These are phyloP conservation scores for Alternaria conjuncta DNA, from an alignment of 2,329 filamentous ascomycete species.

Conservation along the genomic window DNA sequence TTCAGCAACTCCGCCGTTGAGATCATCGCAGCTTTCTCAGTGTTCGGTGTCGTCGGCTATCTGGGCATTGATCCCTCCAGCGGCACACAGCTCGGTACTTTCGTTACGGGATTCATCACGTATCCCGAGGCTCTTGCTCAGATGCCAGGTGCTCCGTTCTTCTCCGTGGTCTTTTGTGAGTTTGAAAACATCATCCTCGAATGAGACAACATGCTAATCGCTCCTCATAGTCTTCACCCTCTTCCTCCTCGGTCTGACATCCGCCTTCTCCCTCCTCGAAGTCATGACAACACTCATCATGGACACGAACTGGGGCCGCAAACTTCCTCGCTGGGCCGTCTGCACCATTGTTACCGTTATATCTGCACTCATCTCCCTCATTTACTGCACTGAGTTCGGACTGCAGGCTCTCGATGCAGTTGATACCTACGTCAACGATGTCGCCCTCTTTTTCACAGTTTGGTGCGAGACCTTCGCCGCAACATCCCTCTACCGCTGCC, in stretches of 20 bases:
- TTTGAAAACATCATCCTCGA: fast-evolving
- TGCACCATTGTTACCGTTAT: constrained; percentile 44
- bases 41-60: constrained; percentile 62
- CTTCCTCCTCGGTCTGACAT: constrained; percentile 61
- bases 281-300: constrained; percentile 59
- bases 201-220: neutral
- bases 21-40: constrained; percentile 52
- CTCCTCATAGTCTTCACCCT: constrained; percentile 56
- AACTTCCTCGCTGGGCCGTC: constrained; percentile 20
- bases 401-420: constrained; percentile 60
- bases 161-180: constrained; percentile 56
- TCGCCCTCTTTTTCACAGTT: constrained; percentile 57
- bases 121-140: constrained; percentile 59
- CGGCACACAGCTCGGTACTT: constrained; percentile 56
- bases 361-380: constrained; percentile 57
- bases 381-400: constrained; percentile 62
- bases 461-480: constrained; percentile 57
- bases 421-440: constrained; percentile 61
- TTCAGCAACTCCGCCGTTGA: constrained; percentile 61
- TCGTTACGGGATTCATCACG: constrained; percentile 61
- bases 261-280: constrained; percentile 63
- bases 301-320: constrained; percentile 54
- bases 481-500: constrained; percentile 59
- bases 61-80: constrained; percentile 44
- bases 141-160: constrained; percentile 62